phyloP scores from a whole-genome alignment of 2,329 filamentous ascomycete genomes.

The Botryotinia narcissicola region DNA sequence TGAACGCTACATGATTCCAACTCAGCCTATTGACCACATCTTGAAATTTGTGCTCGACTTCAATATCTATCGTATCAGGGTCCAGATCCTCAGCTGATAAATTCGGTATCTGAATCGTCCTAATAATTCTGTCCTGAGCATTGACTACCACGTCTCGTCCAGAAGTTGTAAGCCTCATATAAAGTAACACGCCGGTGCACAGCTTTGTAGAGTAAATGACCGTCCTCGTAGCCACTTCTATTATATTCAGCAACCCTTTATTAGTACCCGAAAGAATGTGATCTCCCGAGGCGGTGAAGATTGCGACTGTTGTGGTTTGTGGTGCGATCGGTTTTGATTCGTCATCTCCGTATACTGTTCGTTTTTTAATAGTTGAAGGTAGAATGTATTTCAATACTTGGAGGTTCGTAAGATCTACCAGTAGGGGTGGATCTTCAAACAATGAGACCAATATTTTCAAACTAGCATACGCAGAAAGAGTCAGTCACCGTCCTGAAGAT shows the following conservation, averaged over 20 bases:
- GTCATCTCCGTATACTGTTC: constrained; percentile 67
- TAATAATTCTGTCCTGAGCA: constrained; percentile 89
- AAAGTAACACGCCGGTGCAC: constrained; percentile 82
- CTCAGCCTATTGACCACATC: constrained; percentile 92
- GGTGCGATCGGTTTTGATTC: constrained; percentile 81
- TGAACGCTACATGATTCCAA: constrained; percentile 98
- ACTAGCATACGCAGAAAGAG: constrained; percentile 45
- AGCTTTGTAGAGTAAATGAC: constrained; percentile 89
- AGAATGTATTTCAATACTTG: constrained; percentile 73
- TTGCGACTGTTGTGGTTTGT: constrained; percentile 87
- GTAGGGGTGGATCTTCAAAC: constrained; percentile 86
- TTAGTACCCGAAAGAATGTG: constrained; percentile 92
- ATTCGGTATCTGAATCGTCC: constrained; percentile 87
- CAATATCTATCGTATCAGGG: constrained; percentile 80
- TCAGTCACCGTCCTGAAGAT: not conserved
- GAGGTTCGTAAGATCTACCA: constrained; percentile 74
- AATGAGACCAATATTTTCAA: constrained; percentile 85
- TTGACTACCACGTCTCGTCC: constrained; percentile 89
- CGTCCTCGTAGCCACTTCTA: constrained; percentile 75
- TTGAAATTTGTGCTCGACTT: constrained; percentile 96
- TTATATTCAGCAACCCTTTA: constrained; percentile 95
- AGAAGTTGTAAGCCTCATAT: constrained; percentile 78
- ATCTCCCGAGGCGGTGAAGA: constrained; percentile 81
- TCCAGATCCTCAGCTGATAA: constrained; percentile 67
- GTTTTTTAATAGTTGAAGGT: constrained; percentile 72